Percentiles rank a stretch among this genome's conserved stretches.
phyloP scores from a whole-genome alignment of 495 filamentous ascomycete genomes.

The Cryomyces minteri region DNA sequence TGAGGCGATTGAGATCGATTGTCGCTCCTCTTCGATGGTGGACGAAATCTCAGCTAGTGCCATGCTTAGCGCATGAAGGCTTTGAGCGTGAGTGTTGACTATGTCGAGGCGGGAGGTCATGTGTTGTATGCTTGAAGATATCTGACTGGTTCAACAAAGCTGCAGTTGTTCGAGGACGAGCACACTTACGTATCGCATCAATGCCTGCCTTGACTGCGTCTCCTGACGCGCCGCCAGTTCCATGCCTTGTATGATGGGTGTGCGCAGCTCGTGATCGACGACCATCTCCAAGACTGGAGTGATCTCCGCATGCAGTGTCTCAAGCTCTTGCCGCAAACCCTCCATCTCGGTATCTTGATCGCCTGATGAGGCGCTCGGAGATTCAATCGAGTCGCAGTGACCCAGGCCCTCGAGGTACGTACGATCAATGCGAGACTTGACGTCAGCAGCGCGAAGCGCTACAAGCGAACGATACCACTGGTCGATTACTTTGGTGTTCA shows the following conservation, averaged over 20 bases:
- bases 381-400: conserved; percentile 1
- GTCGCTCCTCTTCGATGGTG: not conserved
- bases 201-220: not conserved
- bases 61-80: not conserved
- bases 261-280: conserved; percentile 10
- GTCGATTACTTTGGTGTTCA: conserved; percentile 11
- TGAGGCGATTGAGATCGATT: not conserved
- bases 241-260: conserved; percentile 4
- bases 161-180: no score
- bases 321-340: conserved; percentile 13
- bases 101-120: not conserved
- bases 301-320: conserved; percentile 14
- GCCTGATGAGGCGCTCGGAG: not conserved
- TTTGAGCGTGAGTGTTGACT: not conserved
- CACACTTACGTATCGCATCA: not conserved
- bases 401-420: conserved; percentile 2
- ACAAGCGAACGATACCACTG: conserved; percentile 16
- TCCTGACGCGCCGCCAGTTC: not conserved
- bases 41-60: not conserved
- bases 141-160: not conserved
- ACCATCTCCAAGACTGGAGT: conserved; percentile 18
- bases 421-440: conserved; percentile 14
- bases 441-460: conserved; percentile 10
- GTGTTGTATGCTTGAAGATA: not conserved
- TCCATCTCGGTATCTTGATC: conserved; percentile 6